phyloP scores from a whole-genome alignment of 2,329 filamentous ascomycete species.

The Sporothrix dimorphospora region DNA sequence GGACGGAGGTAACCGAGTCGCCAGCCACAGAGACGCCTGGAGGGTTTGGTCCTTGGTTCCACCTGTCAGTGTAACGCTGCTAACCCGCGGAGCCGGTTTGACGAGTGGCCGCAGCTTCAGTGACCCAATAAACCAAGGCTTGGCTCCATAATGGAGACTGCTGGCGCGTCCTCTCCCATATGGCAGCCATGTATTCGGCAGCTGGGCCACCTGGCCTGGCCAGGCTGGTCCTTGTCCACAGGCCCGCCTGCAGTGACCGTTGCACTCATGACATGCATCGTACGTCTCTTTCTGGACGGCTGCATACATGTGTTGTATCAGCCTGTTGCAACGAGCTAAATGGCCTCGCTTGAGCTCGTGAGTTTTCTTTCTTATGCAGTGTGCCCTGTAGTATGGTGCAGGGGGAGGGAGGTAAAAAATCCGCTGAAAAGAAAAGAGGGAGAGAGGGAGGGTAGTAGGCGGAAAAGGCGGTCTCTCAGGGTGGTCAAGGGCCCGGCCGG shows the following conservation, averaged over 20 bases:
- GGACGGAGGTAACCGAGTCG: background rate
- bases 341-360: background rate
- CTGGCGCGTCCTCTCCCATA: background rate
- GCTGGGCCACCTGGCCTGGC: background rate
- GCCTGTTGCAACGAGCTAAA: constrained; percentile 8
- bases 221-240: background rate
- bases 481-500: background rate
- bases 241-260: constrained; percentile 5
- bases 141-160: constrained; percentile 17
- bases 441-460: background rate
- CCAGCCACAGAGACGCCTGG: background rate
- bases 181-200: constrained; percentile 17
- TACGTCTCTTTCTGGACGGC: constrained; percentile 31
- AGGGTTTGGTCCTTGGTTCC: background rate
- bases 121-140: constrained; percentile 18
- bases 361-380: background rate
- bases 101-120: constrained; percentile 29
- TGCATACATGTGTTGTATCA: constrained; percentile 28
- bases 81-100: constrained; percentile 30
- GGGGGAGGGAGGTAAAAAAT: background rate
- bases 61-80: constrained; percentile 23
- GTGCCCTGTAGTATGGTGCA: background rate
- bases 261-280: constrained; percentile 17
- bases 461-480: background rate
- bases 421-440: background rate